Percentiles rank a stretch among this genome's conserved stretches.
Evolutionary conservation across 2,329 filamentous ascomycete genomes (phyloP).

Genomic region (Pyricularia sp.): DNA sequence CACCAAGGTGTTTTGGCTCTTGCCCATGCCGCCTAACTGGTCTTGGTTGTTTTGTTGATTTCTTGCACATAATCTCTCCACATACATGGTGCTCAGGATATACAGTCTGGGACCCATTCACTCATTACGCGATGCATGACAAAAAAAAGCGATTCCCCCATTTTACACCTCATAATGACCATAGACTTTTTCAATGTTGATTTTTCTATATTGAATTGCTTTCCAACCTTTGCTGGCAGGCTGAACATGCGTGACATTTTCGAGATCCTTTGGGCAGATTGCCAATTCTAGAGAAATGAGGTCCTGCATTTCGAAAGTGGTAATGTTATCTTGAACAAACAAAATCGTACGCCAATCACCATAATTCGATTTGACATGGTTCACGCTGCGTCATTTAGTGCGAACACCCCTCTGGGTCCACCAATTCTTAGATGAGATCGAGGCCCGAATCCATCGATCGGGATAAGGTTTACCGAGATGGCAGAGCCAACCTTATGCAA

Average conservation of each 20-base stretch:
- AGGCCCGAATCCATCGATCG: neutral
- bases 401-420: neutral
- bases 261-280: neutral
- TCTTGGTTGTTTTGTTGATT: neutral
- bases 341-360: neutral
- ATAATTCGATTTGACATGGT: neutral
- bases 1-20: conserved; percentile 17
- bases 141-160: conserved; percentile 1
- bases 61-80: neutral
- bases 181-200: neutral
- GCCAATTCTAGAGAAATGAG: neutral
- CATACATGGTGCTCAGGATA: neutral
- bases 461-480: neutral
- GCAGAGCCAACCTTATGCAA: neutral
- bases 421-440: neutral
- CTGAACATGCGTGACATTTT: neutral
- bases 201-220: neutral
- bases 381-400: neutral
- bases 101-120: neutral
- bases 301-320: neutral
- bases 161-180: neutral
- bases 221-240: neutral
- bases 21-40: conserved; percentile 6
- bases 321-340: neutral
- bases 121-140: neutral